A percentile compares a stretch with the other conserved stretches of the same genome.
These are phyloP conservation scores for Centella asiatica DNA, from an alignment of 129 eudicot genomes.

Conservation along the genomic window DNA sequence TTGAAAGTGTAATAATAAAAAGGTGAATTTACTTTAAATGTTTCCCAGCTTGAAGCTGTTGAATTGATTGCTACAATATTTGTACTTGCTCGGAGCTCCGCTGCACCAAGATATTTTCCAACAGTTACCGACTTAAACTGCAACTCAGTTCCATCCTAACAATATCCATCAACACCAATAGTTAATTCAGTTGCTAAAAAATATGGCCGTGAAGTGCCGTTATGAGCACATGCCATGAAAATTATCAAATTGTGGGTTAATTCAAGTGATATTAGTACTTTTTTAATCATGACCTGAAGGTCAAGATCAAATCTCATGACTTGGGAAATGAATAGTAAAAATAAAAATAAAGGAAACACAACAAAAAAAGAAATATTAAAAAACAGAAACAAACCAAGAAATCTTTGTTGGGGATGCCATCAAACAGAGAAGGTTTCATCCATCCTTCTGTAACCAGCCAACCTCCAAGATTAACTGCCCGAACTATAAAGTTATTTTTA, in stretches of 20 bases:
- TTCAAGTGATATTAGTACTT: too few relatives aligned
- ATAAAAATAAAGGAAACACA: too few relatives aligned
- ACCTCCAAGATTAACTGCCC: slow-evolving; percentile 74
- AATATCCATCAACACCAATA: not conserved
- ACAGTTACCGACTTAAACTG: slow-evolving; percentile 52
- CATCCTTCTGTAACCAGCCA: slow-evolving; percentile 87
- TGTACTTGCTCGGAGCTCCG: slow-evolving; percentile 63
- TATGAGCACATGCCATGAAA: too few relatives aligned
- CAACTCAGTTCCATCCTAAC: slow-evolving; percentile 59
- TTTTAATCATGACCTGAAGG: too few relatives aligned
- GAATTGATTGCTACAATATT: slow-evolving; percentile 55
- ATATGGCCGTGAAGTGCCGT: too few relatives aligned
- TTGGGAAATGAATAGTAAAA: not conserved
- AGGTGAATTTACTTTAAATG: slow-evolving; percentile 38
- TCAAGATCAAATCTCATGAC: too few relatives aligned
- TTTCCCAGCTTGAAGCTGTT: slow-evolving; percentile 73
- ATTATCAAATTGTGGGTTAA: too few relatives aligned
- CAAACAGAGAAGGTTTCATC: slow-evolving; percentile 76
- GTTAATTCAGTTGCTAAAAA: not conserved
- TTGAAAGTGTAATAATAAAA: too few relatives aligned
- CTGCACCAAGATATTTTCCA: slow-evolving; percentile 55
- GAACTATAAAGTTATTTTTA: slow-evolving; percentile 23
- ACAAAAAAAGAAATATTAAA: too few relatives aligned
- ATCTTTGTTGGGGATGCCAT: slow-evolving; percentile 65
- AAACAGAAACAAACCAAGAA: slow-evolving; percentile 61